Conservation (phyloP, 73 alveolate species). For the Paramecium bursaria region DNA sequence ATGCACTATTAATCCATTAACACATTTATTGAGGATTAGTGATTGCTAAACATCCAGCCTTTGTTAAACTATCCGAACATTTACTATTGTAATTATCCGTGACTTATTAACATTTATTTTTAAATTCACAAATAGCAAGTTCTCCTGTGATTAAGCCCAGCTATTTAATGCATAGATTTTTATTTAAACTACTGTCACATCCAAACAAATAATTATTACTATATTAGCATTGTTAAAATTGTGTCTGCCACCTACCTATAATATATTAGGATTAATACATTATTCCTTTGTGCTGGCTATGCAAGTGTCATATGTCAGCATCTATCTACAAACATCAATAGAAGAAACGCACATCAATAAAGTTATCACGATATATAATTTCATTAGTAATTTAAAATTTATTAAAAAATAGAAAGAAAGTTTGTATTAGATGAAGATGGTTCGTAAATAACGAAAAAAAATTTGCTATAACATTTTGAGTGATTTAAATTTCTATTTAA, state of each 20-base stretch:
- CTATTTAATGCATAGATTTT: slow-evolving; percentile 18
- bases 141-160: slow-evolving; percentile 33
- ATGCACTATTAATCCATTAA: slow-evolving; percentile 25
- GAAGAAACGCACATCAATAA: no score
- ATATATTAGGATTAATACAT: not conserved
- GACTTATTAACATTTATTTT: not conserved
- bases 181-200: slow-evolving; percentile 33
- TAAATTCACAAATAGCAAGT: slow-evolving; percentile 34
- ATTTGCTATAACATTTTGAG: no score
- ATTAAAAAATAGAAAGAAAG: no score
- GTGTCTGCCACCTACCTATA: slow-evolving; percentile 35
- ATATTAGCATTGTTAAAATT: not conserved
- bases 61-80: slow-evolving; percentile 28
- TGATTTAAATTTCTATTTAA: no score
- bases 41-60: slow-evolving; percentile 21
- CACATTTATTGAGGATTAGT: slow-evolving; percentile 17
- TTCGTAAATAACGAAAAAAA: no score
- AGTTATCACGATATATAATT: no score
- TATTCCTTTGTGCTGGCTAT: slow-evolving; percentile 23
- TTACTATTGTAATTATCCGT: not conserved
- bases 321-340: slow-evolving; percentile 22
- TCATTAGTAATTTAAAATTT: no score
- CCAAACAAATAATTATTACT: slow-evolving; percentile 43
- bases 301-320: slow-evolving; percentile 2
- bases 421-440: no score